A percentile compares a stretch with the other conserved stretches of the same genome.
Evolutionary conservation across 768 basidiomycete genomes (phyloP).

Genomic region (Russula ochroleuca): DNA sequence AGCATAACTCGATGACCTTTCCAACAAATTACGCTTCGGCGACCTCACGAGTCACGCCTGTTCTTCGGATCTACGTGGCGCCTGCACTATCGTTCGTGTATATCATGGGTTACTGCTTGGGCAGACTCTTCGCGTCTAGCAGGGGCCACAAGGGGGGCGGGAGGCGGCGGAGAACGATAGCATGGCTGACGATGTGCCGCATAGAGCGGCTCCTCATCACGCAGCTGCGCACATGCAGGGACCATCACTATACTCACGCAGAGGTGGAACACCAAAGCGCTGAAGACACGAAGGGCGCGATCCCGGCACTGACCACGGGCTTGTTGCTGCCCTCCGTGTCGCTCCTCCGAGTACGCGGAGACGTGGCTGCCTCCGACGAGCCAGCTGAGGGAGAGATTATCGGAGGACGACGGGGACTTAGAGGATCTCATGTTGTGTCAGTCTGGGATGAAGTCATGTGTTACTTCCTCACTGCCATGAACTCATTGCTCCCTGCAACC

Average conservation of each 20-base stretch:
- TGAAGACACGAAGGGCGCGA: slow-evolving; percentile 30
- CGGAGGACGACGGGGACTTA: slow-evolving; percentile 79
- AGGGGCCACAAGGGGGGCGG: slow-evolving; percentile 56
- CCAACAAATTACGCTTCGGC: slow-evolving; percentile 63
- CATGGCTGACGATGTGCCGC: slow-evolving; percentile 72
- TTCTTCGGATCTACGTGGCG: slow-evolving; percentile 85
- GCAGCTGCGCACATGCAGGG: slow-evolving; percentile 37
- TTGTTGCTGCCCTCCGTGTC: slow-evolving; percentile 68
- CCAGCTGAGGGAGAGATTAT: slow-evolving; percentile 64
- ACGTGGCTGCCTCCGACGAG: slow-evolving; percentile 53
- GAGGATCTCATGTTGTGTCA: slow-evolving; percentile 47
- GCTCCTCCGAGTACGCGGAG: slow-evolving; percentile 63
- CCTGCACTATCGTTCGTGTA: slow-evolving; percentile 83
- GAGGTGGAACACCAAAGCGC: slow-evolving; percentile 1
- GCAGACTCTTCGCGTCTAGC: slow-evolving; percentile 47
- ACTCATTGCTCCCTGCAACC: too few species aligned
- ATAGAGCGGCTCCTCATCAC: slow-evolving; percentile 65
- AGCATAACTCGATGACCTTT: slow-evolving; percentile 60
- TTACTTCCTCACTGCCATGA: too few species aligned
- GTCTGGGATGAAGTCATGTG: too few species aligned
- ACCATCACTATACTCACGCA: slow-evolving; percentile 10
- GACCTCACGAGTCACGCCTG: slow-evolving; percentile 86
- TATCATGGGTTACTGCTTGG: slow-evolving; percentile 50
- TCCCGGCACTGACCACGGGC: slow-evolving; percentile 63
- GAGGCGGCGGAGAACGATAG: slow-evolving; percentile 47